These are phyloP conservation scores for Davidsoniella virescens DNA, from an alignment of 2,329 filamentous ascomycete genomes.

Conservation along the genomic window DNA sequence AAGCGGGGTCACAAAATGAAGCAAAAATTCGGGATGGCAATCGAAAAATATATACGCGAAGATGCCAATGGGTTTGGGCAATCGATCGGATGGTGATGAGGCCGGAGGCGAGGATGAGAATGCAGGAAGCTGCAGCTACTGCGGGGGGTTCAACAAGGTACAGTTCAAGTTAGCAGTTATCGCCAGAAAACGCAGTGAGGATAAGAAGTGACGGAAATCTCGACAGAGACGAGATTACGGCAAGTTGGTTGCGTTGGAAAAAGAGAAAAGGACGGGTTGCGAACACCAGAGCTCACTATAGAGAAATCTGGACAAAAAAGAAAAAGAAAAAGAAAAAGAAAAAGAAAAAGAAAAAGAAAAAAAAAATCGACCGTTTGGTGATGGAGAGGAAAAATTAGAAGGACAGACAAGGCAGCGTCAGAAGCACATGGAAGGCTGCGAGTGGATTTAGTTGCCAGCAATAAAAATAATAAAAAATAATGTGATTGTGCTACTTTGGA, in stretches of 20 bases:
- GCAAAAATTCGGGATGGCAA: neutral
- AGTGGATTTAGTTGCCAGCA: neutral
- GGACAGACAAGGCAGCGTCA: neutral
- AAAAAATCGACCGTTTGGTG: conserved; percentile 1
- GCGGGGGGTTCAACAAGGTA: conserved; percentile 8
- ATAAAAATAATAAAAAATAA: neutral
- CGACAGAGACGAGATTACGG: neutral
- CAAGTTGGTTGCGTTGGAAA: neutral
- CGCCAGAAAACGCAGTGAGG: neutral
- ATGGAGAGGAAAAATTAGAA: conserved; percentile 6
- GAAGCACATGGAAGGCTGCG: conserved; percentile 4
- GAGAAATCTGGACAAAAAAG: neutral
- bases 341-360: conserved; percentile 5
- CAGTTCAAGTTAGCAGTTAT: neutral
- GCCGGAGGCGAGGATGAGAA: neutral
- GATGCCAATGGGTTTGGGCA: conserved; percentile 3
- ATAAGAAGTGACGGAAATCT: neutral
- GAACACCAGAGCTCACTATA: neutral
- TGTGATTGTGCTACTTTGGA: neutral
- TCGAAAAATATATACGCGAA: neutral
- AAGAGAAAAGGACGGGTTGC: conserved; percentile 2
- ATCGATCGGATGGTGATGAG: conserved; percentile 1
- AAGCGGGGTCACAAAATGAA: neutral
- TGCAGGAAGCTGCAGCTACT: conserved; percentile 10
- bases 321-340: too few relatives aligned